Evolutionary conservation across 352 stramenopile genomes (phyloP), one percentile per base, ranked within the genome.

Genomic region (Pythium brassicae): DNA sequence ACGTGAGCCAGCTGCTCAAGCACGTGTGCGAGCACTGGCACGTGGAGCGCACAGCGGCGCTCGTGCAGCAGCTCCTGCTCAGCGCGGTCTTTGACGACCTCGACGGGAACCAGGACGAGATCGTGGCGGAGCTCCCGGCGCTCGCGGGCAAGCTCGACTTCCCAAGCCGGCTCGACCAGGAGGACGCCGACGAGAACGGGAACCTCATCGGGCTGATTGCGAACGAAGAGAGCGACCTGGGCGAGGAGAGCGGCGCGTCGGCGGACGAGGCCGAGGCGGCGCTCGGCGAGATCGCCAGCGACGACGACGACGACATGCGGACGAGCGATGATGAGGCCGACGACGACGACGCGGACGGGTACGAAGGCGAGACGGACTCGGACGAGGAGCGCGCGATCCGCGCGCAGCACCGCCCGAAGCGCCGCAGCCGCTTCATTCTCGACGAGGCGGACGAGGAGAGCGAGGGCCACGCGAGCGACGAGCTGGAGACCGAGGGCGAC

Each of bases 101-200:
- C 4, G 83, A 95, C n/a, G 85, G 83, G 40, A 79, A 87, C 46
- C 79, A 87, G 37, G 79, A 92, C 48, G 85, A 88, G 15, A 79
- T 92, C 20, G 57, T 90, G 35, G 50, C 71, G 17, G 76, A 83
- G 40, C 63, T 92, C 49, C 81, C 83, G 20, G 57, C 76, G 25
- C 70, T 90, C 44, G 61, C 60, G 57, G 78, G 66, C 9, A 63
- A 74, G 53, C 55, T 95, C 17, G 85, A 95, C 53, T 93, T 95
- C 42, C 85, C 85, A 0, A 92, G 72, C 40, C 75, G 85, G 52
- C 73, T 91, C 43, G 75, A 89, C 57, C 67, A 89, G 32, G 85
- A 91, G 71, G 85, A 93, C 35, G 76, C 83, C 0, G 81, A 95
- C 27, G 85, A 90, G 53, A 83, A 92, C 47, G 85, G 83, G 10